Base-by-base conservation (phyloP, 768 basidiomycete species). In the Lactarius tabidus region DNA sequence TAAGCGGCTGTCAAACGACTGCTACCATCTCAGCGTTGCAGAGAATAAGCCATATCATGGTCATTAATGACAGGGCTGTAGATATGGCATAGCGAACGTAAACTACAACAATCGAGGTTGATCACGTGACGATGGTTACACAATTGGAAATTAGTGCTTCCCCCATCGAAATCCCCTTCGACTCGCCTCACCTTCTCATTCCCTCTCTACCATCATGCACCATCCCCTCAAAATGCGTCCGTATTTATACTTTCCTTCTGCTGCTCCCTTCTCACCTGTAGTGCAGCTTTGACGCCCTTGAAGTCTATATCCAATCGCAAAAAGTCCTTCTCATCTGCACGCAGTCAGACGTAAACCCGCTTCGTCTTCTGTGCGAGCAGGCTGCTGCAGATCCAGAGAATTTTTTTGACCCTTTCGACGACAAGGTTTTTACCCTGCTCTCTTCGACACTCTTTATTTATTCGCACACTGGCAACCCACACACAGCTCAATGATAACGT, bases 251-350 rank as follows among this genome's bases (percentile, higher is more conserved):
- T 15, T 23, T 29, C 20, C 3, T 26, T n/a, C 23, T 17, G 0
- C 1, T 8, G 38, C 20, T 18, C 4, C 10, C n/a, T 23, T 26
- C 52, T 54, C 14, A 33, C 29, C 23, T 10, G 15, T 10, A 29
- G 8, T 53, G 14, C 43, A 87, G 85, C 70, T 74, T 84, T 69
- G 81, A 87, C 74, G 87, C 86, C 78, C 86, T 91, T 69, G 81
- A 84, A 70, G 76, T 76, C 56, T 91, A 86, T 75, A 81, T 91
- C 67, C 78, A 82, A 62, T 77, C 82, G 48, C 90, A 91, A 75
- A 82, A 76, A 73, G 72, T 77, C 23, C 69, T 81, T 91, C 67
- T 91, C 48, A 79, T 80, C 57, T 81, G 82, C 36, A 87, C 87
- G 33, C 81, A 84, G 67, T 75, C 80, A 69, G 89, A 91, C 76